A percentile compares a stretch with the other conserved stretches of the same genome.
Conservation (phyloP, 2,329 filamentous ascomycete genomes). For the Exophiala lecanii-corni region DNA sequence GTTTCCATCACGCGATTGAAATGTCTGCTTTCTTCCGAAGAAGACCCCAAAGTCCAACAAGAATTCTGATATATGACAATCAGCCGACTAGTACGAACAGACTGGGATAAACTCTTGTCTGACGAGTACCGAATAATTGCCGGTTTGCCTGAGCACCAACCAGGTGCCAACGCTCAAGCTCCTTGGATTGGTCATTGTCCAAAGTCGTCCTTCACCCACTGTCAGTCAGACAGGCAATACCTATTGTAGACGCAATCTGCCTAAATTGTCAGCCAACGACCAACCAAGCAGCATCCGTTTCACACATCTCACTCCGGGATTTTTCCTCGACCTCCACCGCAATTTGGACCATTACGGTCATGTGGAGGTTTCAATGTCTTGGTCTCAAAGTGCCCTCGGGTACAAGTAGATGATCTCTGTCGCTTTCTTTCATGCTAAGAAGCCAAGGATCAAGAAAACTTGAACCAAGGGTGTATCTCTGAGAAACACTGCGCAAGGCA, state of each 20-base stretch:
- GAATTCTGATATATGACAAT: no score
- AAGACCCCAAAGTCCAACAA: no score
- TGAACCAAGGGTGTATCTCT: not conserved
- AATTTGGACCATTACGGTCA: not conserved
- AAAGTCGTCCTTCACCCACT: no score
- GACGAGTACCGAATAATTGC: no score
- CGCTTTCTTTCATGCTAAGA: not conserved
- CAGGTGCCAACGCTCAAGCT: no score
- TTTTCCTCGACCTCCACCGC: not conserved
- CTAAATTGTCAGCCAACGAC: not conserved
- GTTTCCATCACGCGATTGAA: no score
- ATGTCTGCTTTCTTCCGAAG: no score
- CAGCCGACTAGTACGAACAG: no score
- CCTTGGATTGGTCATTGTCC: no score
- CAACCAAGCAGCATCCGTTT: not conserved
- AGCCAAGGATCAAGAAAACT: not conserved
- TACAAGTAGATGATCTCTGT: not conserved
- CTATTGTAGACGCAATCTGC: not conserved
- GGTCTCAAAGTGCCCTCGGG: not conserved
- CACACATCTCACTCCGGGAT: not conserved
- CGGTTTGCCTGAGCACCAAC: no score
- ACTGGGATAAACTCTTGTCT: no score
- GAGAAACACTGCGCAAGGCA: not conserved
- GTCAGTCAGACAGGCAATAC: no score
- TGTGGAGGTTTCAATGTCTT: not conserved